phyloP scores from a whole-genome alignment of 2,329 filamentous ascomycete species.

The Fusarium clavum region DNA sequence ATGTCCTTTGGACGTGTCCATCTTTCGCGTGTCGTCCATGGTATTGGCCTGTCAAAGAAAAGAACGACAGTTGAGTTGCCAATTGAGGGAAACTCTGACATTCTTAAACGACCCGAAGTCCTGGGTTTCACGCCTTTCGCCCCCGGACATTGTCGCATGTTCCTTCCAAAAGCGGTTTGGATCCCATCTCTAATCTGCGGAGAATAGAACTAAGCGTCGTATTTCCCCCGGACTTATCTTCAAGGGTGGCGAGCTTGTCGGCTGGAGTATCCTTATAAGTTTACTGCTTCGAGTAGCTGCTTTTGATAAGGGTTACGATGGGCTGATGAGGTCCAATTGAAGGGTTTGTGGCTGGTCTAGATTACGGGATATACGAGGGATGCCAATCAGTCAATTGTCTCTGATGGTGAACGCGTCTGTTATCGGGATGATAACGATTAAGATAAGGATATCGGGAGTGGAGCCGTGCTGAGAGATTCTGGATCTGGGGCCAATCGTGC shows the following conservation, averaged over 20 bases:
- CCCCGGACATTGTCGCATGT: slow-evolving; percentile 25
- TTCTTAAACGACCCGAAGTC: slow-evolving; percentile 2
- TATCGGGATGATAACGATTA: too few species aligned
- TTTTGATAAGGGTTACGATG: not conserved
- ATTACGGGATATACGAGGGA: not conserved
- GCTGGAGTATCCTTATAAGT: slow-evolving; percentile 5
- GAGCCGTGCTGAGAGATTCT: not conserved
- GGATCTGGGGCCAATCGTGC: slow-evolving; percentile 29
- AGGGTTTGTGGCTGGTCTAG: not conserved
- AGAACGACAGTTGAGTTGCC: not conserved
- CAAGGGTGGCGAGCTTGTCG: slow-evolving; percentile 5
- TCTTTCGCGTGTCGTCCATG: slow-evolving; percentile 26
- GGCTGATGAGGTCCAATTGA: too few species aligned
- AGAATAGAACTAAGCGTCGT: too few species aligned
- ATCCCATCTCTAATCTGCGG: slow-evolving; percentile 13
- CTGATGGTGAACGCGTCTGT: too few species aligned
- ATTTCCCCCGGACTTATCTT: slow-evolving; percentile 20
- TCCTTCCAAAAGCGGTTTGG: slow-evolving; percentile 36
- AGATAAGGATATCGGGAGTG: not conserved
- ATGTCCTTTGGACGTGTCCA: slow-evolving; percentile 18
- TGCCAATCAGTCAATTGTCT: too few species aligned
- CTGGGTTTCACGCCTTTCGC: slow-evolving; percentile 8
- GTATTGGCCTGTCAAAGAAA: too few species aligned
- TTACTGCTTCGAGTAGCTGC: too few species aligned
- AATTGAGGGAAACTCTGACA: not conserved